phyloP scores from a whole-genome alignment of 306 rosid species.

The Corylus avellana region DNA sequence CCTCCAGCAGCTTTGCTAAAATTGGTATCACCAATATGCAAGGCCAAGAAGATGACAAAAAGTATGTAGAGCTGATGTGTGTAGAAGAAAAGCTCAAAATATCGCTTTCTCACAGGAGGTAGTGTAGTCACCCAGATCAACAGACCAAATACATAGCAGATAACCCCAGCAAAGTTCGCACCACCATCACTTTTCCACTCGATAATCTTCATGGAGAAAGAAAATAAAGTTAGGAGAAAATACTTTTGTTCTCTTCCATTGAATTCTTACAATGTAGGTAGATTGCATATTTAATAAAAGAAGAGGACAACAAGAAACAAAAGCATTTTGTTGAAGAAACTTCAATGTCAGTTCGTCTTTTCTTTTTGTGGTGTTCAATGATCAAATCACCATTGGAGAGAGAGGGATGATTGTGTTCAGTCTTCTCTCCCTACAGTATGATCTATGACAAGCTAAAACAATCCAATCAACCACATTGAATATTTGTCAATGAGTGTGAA shows the following conservation, averaged over 20 bases:
- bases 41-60: conserved; percentile 71
- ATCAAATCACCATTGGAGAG: neutral
- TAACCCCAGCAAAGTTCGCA: conserved; percentile 75
- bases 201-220: conserved; percentile 52
- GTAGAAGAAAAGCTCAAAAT: conserved; percentile 86
- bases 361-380: neutral
- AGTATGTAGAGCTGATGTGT: conserved; percentile 88
- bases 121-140: conserved; percentile 94
- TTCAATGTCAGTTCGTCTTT: neutral
- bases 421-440: neutral
- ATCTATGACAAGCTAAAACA: neutral
- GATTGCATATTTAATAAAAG: neutral
- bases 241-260: neutral
- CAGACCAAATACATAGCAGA: conserved; percentile 75
- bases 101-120: conserved; percentile 65
- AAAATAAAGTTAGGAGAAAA: neutral
- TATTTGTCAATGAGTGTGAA: neutral
- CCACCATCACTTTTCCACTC: conserved; percentile 75
- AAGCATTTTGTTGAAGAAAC: neutral
- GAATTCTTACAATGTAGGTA: neutral
- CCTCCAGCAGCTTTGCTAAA: conserved; percentile 77
- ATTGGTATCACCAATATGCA: conserved; percentile 85
- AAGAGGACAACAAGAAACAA: neutral
- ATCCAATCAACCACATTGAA: neutral
- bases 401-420: too few species aligned